These are phyloP conservation scores for Postia placenta DNA, from an alignment of 768 basidiomycete genomes.

Conservation along the genomic window DNA sequence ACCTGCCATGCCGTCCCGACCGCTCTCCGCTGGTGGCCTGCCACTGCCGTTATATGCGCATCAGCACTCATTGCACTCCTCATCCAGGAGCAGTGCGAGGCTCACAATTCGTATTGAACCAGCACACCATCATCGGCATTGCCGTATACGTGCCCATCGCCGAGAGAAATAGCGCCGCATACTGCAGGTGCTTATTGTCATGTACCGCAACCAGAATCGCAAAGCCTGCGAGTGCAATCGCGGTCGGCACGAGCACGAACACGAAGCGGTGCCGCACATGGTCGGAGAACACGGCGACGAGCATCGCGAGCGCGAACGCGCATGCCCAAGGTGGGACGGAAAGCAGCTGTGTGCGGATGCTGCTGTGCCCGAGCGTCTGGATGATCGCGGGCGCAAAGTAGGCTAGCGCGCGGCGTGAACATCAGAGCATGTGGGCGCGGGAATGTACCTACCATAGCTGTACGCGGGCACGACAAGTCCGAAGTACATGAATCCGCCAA, in stretches of 20 bases:
- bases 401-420: conserved; percentile 5
- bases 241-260: conserved; percentile 16
- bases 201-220: conserved; percentile 17
- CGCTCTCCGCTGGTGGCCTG: conserved; percentile 19
- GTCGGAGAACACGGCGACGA: conserved; percentile 17
- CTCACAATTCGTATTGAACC: conserved; percentile 21
- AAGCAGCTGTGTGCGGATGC: conserved; percentile 23
- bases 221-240: conserved; percentile 17
- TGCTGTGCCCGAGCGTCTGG: conserved; percentile 18
- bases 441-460: conserved; percentile 21
- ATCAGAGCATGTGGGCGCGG: background rate
- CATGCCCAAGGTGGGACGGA: conserved; percentile 25
- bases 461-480: conserved; percentile 24
- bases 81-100: too few relatives aligned
- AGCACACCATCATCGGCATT: conserved; percentile 20
- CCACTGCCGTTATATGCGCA: too few relatives aligned
- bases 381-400: conserved; percentile 21
- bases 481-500: conserved; percentile 27
- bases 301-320: conserved; percentile 20
- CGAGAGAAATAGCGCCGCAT: conserved; percentile 19
- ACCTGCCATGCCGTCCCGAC: conserved; percentile 23
- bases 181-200: conserved; percentile 16
- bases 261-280: conserved; percentile 16
- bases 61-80: too few relatives aligned
- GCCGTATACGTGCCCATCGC: conserved; percentile 19